Evolutionary conservation across 352 stramenopile species (phyloP).

Genomic region (Globisporangium lucens): DNA sequence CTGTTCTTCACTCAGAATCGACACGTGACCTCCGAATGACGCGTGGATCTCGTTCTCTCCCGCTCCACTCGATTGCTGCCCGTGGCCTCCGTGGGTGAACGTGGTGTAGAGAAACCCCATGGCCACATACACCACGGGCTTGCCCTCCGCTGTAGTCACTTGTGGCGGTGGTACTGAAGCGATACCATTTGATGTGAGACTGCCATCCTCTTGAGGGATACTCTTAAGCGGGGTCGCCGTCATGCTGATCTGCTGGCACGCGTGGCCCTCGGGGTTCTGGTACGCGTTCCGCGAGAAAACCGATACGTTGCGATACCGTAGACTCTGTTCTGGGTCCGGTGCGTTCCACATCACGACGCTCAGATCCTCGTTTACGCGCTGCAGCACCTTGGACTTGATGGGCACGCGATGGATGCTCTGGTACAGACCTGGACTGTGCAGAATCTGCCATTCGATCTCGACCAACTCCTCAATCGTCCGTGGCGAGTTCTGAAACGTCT

Average conservation of each 20-base stretch:
- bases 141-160: neutral
- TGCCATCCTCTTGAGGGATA: neutral
- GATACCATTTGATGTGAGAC: neutral
- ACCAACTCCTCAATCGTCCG: neutral
- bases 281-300: neutral
- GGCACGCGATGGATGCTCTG: conserved; percentile 6
- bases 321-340: neutral
- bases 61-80: neutral
- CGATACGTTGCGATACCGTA: neutral
- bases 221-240: conserved; percentile 7
- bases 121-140: conserved; percentile 6
- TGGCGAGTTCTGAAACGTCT: conserved; percentile 4
- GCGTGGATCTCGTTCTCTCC: neutral
- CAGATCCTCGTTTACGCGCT: conserved; percentile 6
- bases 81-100: neutral
- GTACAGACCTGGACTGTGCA: conserved; percentile 13
- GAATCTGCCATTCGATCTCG: conserved; percentile 5
- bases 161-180: neutral
- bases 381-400: conserved; percentile 9
- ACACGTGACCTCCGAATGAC: conserved; percentile 9
- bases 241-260: conserved; percentile 6
- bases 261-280: neutral
- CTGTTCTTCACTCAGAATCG: conserved; percentile 13
- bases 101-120: conserved; percentile 8
- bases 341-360: conserved; percentile 15